Conservation (phyloP, 2,329 filamentous ascomycete genomes). For the Ceratocystis cubensis region DNA sequence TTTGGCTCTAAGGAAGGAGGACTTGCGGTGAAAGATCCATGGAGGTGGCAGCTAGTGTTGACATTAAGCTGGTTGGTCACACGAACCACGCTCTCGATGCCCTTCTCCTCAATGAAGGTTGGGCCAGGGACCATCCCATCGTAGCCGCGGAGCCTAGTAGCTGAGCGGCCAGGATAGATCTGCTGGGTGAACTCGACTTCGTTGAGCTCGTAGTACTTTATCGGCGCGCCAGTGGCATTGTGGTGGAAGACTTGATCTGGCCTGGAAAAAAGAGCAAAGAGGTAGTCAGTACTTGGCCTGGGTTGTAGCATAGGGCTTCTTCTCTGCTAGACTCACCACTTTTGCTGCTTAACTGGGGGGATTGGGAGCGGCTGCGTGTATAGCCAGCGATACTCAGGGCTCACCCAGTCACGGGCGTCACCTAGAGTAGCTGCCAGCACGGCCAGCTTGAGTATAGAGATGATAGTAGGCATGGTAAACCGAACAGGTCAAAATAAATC, state of each 20-base stretch:
- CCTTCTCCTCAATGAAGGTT: conserved; percentile 37
- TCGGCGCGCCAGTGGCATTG: conserved; percentile 28
- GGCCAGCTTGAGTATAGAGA: conserved; percentile 11
- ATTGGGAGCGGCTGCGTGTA: conserved; percentile 31
- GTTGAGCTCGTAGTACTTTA: conserved; percentile 30
- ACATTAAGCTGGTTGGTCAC: conserved; percentile 38
- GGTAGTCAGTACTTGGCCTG: no score
- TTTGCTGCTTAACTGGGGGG: conserved; percentile 32
- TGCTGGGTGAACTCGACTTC: conserved; percentile 28
- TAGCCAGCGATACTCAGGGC: conserved; percentile 20
- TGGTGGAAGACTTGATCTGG: conserved; percentile 28
- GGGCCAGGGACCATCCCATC: conserved; percentile 44
- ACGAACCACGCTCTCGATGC: conserved; percentile 41
- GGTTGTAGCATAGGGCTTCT: no score
- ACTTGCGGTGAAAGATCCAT: conserved; percentile 37
- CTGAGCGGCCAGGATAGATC: conserved; percentile 29
- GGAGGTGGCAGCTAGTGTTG: conserved; percentile 40
- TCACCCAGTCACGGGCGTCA: conserved; percentile 21
- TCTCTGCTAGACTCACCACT: conserved; percentile 27
- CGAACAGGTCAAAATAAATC: not conserved
- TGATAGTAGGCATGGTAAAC: conserved; percentile 10
- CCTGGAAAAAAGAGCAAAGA: not conserved
- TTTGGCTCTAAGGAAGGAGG: not conserved
- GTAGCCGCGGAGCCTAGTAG: conserved; percentile 34
- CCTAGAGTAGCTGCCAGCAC: conserved; percentile 12